Evolutionary conservation across 1,139 yeast species (phyloP), one percentile per base, ranked within the genome.

Genomic region (Wickerhamomyces sp.): DNA sequence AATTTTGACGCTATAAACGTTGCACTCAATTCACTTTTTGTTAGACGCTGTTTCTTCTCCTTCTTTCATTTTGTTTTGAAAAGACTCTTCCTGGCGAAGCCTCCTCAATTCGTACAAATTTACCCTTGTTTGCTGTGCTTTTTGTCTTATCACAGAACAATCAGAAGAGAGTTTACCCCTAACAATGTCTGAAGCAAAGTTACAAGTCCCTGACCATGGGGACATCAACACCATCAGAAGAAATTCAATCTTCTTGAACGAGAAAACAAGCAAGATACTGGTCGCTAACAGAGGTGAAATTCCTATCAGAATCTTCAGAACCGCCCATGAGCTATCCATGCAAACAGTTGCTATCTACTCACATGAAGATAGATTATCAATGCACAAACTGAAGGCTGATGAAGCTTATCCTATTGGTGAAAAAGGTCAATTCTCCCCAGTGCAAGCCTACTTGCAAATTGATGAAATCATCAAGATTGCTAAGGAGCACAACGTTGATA

Each of bases 251-350:
- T 53, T 63, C 19, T 42, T 60, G 38, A 64, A 65, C 24, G 55
- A 59, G 39, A 55, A 58, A 51, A 73, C 80, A 67, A 81, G 81
- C 68, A 85, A 85, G 67, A 75, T 85, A 55, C 67, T 84, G 58
- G 97, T 90, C 39, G 97, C 97, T 52, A 90, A 90, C 71, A 78
- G 98, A 68, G 97, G 97, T 55, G 98, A 90, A 65, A 86, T 86
- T 56, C 94, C 92, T 36, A 81, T 84, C 58, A 70, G 94, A 67
- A 83, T 92, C 61, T 94, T 92, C 68, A 78, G 98, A 68, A 84
- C 97, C 27, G 98, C 98, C 45, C 98, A 94, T 68, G 98, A 94
- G 65, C 74, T 92, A 59, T 85, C 96, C 31, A 88, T 94, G 96
- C 90, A 86, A 59, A 92, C 99, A 0, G 97, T 92, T 39, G 98